Evolutionary conservation across 1,284 basidiomycete genomes (phyloP), one percentile per base, ranked within the genome.

Genomic region (Puccinia coronata): DNA sequence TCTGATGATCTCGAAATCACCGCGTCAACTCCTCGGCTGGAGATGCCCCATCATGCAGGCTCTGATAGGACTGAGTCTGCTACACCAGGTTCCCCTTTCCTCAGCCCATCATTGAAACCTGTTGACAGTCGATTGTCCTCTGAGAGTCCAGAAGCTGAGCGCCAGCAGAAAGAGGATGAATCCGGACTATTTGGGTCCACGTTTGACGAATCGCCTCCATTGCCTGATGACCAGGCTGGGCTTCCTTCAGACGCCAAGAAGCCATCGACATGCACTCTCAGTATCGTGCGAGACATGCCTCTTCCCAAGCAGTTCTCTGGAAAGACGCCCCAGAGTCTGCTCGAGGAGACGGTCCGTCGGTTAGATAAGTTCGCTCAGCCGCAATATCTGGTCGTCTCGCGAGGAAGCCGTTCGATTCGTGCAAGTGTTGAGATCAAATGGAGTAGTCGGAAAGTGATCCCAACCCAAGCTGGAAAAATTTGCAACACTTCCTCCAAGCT

Each of bases 271-370:
- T 43, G 88, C 28, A 49, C 69, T 39, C 34, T 73, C 1, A 72
- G 95, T 71, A 87, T 84, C 25, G 86, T 95, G 61, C 91, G 91
- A 28, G 90, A 94, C 82, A 92, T 97, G 91, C 87, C 89, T 18
- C 88, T 92, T 53, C 92, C 93, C 0, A 96, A 93, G 86, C 91
- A 92, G 84, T 92, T 92, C 88, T 91, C 92, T 53, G 91, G 90
- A 74, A 85, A 84, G 81, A 91, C 91, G 36, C 92, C 94, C 20
- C 93, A 91, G 85, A 87, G 84, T n/a, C 85, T 93, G 2, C 88
- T 95, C 49, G 86, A 88, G 69, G 92, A 94, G 82, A 88, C 88
- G 23, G 90, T 93, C 9, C 85, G 87, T 49, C 92, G 92, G 84
- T 82, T 87, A 11, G 80, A 81, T 49, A 81, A 75, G 36, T 74